These are phyloP conservation scores for Phytopythium sindhum DNA, from an alignment of 352 stramenopile species.

Conservation along the genomic window DNA sequence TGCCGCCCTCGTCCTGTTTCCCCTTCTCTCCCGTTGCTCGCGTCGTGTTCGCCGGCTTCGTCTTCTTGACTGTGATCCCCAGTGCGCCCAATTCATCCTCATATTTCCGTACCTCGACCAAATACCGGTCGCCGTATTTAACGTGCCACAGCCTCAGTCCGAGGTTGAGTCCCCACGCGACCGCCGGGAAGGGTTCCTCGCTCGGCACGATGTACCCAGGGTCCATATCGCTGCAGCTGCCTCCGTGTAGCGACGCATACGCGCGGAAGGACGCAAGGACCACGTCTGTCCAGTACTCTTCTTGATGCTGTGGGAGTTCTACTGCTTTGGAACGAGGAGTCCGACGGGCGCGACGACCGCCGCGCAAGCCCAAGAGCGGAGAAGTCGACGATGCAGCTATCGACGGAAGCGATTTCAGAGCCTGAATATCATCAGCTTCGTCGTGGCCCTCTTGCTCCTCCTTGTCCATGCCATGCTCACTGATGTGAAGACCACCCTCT, in stretches of 20 bases:
- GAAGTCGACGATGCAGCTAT: not conserved
- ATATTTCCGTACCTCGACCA: constrained; percentile 59
- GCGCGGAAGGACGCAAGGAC: constrained; percentile 56
- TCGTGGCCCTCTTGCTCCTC: not conserved
- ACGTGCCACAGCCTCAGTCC: constrained; percentile 66
- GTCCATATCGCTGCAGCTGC: constrained; percentile 55
- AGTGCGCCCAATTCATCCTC: constrained; percentile 34
- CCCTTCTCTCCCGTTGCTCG: not conserved
- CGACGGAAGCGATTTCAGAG: not conserved
- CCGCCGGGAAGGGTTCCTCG: constrained; percentile 47
- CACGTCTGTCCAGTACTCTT: constrained; percentile 76
- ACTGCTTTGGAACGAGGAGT: not conserved
- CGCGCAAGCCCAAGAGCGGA: not conserved
- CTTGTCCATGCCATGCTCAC: not conserved
- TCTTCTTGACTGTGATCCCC: constrained; percentile 19
- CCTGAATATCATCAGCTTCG: not conserved
- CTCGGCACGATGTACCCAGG: constrained; percentile 55
- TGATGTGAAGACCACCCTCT: not conserved
- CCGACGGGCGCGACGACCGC: not conserved
- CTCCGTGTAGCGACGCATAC: constrained; percentile 41
- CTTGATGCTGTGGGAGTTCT: constrained; percentile 42
- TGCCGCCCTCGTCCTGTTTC: not conserved
- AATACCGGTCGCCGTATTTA: constrained; percentile 61
- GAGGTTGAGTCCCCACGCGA: constrained; percentile 68
- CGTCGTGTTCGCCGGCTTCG: not conserved